phyloP scores from a whole-genome alignment of 2,329 filamentous ascomycete genomes.

The Aspergillus terreus region DNA sequence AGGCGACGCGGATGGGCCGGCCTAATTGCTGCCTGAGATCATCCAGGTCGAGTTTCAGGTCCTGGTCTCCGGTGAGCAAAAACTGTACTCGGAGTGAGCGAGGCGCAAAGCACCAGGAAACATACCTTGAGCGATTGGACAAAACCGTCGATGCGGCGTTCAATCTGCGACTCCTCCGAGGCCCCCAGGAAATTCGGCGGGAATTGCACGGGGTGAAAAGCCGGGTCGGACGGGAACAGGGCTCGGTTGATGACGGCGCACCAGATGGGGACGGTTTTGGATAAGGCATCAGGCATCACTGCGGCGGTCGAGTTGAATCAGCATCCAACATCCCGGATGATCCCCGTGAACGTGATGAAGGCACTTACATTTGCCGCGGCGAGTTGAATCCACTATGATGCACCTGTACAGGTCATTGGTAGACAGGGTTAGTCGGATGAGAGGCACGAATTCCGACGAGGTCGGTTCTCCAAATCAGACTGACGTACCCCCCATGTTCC shows the following conservation, averaged over 20 bases:
- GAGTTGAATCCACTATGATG: slow-evolving; percentile 89
- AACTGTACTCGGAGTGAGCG: not conserved
- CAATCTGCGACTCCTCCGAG: slow-evolving; percentile 79
- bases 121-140: slow-evolving; percentile 47
- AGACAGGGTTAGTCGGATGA: slow-evolving; percentile 11
- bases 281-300: slow-evolving; percentile 90
- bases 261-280: slow-evolving; percentile 93
- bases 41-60: slow-evolving; percentile 59
- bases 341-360: not conserved
- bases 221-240: slow-evolving; percentile 61
- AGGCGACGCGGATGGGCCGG: slow-evolving; percentile 73
- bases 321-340: slow-evolving; percentile 4
- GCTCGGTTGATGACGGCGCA: slow-evolving; percentile 77
- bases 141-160: slow-evolving; percentile 56
- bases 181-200: slow-evolving; percentile 68
- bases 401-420: slow-evolving; percentile 28
- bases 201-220: slow-evolving; percentile 59
- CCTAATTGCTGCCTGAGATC: slow-evolving; percentile 54
- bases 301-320: slow-evolving; percentile 10
- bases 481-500: slow-evolving; percentile 59
- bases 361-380: slow-evolving; percentile 73
- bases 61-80: slow-evolving; percentile 24
- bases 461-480: not conserved
- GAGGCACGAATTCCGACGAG: not conserved
- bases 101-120: slow-evolving; percentile 1